Conservation (phyloP, 148 eudicot genomes). For the Camellia japonica region DNA sequence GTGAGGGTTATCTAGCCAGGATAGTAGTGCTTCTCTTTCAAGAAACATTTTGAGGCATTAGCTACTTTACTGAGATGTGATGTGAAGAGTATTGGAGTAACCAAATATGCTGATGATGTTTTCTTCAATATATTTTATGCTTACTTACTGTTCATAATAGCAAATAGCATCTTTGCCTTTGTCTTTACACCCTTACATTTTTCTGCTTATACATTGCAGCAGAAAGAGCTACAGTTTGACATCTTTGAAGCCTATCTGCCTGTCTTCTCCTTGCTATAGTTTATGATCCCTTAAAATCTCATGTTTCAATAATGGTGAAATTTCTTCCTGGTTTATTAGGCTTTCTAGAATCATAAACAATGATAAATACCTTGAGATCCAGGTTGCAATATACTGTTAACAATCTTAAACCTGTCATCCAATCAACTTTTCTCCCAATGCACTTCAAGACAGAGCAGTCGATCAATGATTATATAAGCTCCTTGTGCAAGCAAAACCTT, state of each 20-base stretch:
- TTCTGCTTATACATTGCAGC: neutral
- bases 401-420: constrained; percentile 9
- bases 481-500: constrained; percentile 35
- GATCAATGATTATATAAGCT: constrained; percentile 33
- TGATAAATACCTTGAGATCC: constrained; percentile 18
- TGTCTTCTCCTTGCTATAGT: neutral
- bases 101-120: neutral
- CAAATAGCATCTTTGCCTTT: neutral
- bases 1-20: neutral
- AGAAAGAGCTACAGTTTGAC: constrained; percentile 1
- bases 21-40: neutral
- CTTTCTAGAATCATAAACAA: neutral
- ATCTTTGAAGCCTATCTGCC: neutral
- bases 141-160: neutral
- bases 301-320: neutral
- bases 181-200: neutral
- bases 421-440: neutral
- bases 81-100: neutral
- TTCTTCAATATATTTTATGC: neutral
- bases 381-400: constrained; percentile 14
- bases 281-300: neutral
- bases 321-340: neutral
- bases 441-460: constrained; percentile 28
- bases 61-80: neutral
- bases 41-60: neutral